Conservation (phyloP, 768 basidiomycete genomes). For the Hypholoma fasciculare region DNA sequence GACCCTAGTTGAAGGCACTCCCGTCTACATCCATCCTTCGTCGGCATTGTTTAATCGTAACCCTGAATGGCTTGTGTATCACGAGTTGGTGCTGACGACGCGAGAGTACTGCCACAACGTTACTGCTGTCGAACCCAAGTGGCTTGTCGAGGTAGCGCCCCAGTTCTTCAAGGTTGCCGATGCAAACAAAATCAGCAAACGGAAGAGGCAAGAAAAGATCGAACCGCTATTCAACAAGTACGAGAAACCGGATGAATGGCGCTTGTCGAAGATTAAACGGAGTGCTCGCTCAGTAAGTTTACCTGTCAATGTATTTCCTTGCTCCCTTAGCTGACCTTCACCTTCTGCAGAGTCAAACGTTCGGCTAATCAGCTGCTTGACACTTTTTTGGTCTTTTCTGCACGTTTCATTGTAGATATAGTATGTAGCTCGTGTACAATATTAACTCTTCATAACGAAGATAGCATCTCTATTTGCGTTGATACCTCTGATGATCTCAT, state of each 20-base stretch:
- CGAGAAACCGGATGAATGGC: conserved; percentile 94
- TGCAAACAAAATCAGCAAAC: conserved; percentile 95
- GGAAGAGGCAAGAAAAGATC: conserved; percentile 96
- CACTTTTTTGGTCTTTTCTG: neutral
- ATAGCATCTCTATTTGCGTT: no score
- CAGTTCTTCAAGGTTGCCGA: conserved; percentile 99
- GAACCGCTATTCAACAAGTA: conserved; percentile 95
- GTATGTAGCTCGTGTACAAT: neutral
- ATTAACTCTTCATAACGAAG: no score
- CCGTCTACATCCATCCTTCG: conserved; percentile 97
- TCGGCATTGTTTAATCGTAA: conserved; percentile 95
- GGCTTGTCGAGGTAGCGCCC: conserved; percentile 97
- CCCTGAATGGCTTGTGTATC: conserved; percentile 95
- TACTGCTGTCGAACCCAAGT: conserved; percentile 95
- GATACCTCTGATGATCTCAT: no score
- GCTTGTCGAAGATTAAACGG: conserved; percentile 88
- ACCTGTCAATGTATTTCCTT: neutral
- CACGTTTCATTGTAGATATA: conserved; percentile 1
- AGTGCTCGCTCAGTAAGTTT: conserved; percentile 76
- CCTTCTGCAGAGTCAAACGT: conserved; percentile 76
- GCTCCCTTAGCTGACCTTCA: conserved; percentile 14
- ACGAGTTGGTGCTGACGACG: conserved; percentile 96
- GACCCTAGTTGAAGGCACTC: conserved; percentile 96
- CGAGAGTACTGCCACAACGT: conserved; percentile 93
- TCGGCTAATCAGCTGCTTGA: conserved; percentile 51